Evolutionary conservation across 192 early-diverging fungal species (phyloP), one percentile per base, ranked within the genome.

Genomic region (Thamnidium elegans): DNA sequence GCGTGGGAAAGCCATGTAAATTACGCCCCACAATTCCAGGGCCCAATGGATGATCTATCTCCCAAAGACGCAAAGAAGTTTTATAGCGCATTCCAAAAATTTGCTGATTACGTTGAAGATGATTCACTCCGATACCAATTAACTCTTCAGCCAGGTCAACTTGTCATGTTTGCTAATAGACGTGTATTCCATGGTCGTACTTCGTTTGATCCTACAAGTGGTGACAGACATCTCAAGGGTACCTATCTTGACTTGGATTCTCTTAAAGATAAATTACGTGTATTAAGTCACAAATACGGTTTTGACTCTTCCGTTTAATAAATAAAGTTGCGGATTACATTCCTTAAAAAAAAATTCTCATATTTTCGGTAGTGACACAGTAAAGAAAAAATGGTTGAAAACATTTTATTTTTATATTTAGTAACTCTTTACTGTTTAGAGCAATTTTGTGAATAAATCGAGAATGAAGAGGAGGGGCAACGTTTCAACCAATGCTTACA

Each of bases 21-120:
- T 67, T 92, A 94, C 58, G 74, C 89, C 0, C 92, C 92, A 21
- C 92, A 91, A 26, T 94, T 94, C 79, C 91, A 93, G 75, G 92
- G 90, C 0, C 90, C 89, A 11, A 60, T 90, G 39, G 80, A 82
- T 53, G 50, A 65, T 21, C 47, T 67, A 26, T 72, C 81, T 13
- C 75, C 75, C 1, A 56, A 74, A 3, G 64, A 82, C 20, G 80
- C 86, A 48, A 67, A 66, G 13, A 50, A 62, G 19, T 89, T 90
- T 61, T 91, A 93, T 67, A 56, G 72, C 50, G 90, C 92, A 0
- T 84, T 91, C 66, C 74, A 70, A 43, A 48, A 62, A 0, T 89
- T 91, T 71, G 80, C 80, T 36, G 76, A 78, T 7, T 76, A 85
- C 42, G 73, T 92, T 52, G 78, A 87, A 58, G 60, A 76, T 17